These are phyloP conservation scores for Glomus cerebriforme DNA, from an alignment of 192 early-diverging fungal species.

Conservation along the genomic window DNA sequence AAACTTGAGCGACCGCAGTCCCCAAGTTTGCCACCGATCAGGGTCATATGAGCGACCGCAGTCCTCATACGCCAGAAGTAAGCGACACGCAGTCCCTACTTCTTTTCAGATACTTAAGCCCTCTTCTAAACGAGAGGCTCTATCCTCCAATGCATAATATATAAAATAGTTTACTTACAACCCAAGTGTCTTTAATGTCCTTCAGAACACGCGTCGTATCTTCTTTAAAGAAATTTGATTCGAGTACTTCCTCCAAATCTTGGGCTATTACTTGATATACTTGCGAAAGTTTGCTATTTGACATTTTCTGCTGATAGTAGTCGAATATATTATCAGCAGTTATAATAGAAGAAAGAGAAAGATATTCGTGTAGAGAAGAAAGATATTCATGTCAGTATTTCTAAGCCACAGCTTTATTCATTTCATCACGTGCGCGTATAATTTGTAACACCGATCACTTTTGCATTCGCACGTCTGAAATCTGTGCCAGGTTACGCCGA, in stretches of 20 bases:
- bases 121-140: conserved; percentile 30
- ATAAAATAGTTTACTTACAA: conserved; percentile 31
- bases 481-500: too few species aligned
- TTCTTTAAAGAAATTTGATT: conserved; percentile 35
- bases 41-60: neutral
- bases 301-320: conserved; percentile 33
- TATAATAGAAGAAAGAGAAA: conserved; percentile 2
- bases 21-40: neutral
- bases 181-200: conserved; percentile 22
- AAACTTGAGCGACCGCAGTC: conserved; percentile 31
- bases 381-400: too few species aligned
- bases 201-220: conserved; percentile 29
- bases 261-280: conserved; percentile 13
- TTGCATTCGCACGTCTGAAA: too few species aligned
- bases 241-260: conserved; percentile 21
- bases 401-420: too few species aligned
- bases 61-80: conserved; percentile 27
- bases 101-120: conserved; percentile 32
- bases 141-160: conserved; percentile 32
- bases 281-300: conserved; percentile 19
- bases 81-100: conserved; percentile 32
- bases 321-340: conserved; percentile 30
- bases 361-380: too few species aligned
- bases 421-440: too few species aligned
- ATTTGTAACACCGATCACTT: too few species aligned